These are phyloP conservation scores for Heliosperma pusillum DNA, from an alignment of 148 eudicot genomes.

Conservation along the genomic window DNA sequence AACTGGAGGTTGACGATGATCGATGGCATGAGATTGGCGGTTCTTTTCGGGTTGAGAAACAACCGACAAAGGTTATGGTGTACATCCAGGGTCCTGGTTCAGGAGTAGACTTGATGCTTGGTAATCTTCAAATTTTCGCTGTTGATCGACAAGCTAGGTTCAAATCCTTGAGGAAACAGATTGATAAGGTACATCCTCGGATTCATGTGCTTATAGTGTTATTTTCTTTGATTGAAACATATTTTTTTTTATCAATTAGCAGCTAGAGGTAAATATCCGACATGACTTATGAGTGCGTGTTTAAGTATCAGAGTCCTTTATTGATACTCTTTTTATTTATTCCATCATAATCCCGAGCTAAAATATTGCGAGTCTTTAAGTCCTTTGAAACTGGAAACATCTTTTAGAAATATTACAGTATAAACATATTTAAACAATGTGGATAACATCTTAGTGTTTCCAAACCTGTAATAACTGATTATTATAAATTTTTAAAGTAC, in stretches of 20 bases:
- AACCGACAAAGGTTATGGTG: conserved; percentile 68
- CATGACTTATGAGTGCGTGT: too few relatives aligned
- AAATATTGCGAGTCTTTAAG: too few relatives aligned
- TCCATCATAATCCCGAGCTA: too few relatives aligned
- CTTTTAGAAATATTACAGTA: not conserved
- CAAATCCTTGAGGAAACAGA: conserved; percentile 47
- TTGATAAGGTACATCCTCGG: conserved; percentile 58
- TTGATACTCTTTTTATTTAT: too few relatives aligned
- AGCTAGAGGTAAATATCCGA: too few relatives aligned
- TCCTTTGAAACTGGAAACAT: too few relatives aligned
- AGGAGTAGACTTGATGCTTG: conserved; percentile 80
- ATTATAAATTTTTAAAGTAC: not conserved
- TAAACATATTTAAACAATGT: too few relatives aligned
- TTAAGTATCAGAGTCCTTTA: too few relatives aligned
- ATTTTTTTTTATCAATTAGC: not conserved
- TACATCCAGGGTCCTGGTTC: conserved; percentile 83
- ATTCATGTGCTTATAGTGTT: not conserved
- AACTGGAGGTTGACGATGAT: conserved; percentile 59
- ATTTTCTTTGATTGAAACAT: not conserved
- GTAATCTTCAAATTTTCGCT: conserved; percentile 77
- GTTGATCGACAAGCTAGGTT: conserved; percentile 82
- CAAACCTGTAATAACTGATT: not conserved
- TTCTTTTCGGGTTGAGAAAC: conserved; percentile 84
- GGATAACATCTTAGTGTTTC: too few relatives aligned
- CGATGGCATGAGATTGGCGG: conserved; percentile 91